Conservation (phyloP, 768 basidiomycete species). For the Leccinellum luteum region DNA sequence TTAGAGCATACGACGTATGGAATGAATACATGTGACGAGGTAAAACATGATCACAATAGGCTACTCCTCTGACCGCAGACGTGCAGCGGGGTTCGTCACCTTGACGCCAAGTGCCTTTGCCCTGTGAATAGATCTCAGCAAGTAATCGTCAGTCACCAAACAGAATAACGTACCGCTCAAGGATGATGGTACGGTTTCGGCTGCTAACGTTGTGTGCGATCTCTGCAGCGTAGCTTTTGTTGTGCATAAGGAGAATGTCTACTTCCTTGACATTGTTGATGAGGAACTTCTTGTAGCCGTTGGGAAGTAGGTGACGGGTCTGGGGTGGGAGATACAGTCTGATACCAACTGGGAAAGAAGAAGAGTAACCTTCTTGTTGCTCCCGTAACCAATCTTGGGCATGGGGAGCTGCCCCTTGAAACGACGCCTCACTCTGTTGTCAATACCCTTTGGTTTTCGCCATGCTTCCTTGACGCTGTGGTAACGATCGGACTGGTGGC, state of each 20-base stretch:
- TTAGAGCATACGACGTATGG: slow-evolving; percentile 50
- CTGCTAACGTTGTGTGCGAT: slow-evolving; percentile 96
- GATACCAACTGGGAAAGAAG: background rate
- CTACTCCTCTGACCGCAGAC: slow-evolving; percentile 93
- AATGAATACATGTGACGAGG: slow-evolving; percentile 43
- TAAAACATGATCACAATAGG: slow-evolving; percentile 36
- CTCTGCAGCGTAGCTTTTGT: slow-evolving; percentile 92
- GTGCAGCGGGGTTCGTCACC: slow-evolving; percentile 90
- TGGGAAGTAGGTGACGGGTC: slow-evolving; percentile 95
- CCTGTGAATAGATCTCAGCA: slow-evolving; percentile 38
- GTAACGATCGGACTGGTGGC: slow-evolving; percentile 99
- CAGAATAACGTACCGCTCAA: slow-evolving; percentile 65
- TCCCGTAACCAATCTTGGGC: slow-evolving; percentile 88
- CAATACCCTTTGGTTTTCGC: slow-evolving; percentile 99
- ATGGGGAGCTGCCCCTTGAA: slow-evolving; percentile 96
- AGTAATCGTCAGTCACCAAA: background rate
- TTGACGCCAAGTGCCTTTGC: slow-evolving; percentile 87
- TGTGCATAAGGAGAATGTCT: slow-evolving; percentile 97
- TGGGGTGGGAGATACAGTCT: slow-evolving; percentile 25
- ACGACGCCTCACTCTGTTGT: slow-evolving; percentile 93
- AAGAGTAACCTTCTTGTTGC: slow-evolving; percentile 71
- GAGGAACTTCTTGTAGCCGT: slow-evolving; percentile 93
- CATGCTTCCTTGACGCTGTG: slow-evolving; percentile 96
- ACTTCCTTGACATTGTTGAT: slow-evolving; percentile 93
- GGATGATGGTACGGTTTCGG: slow-evolving; percentile 88